Evolutionary conservation across 2,329 filamentous ascomycete species (phyloP), one percentile per base, ranked within the genome.

Genomic region (Alternaria dauci): DNA sequence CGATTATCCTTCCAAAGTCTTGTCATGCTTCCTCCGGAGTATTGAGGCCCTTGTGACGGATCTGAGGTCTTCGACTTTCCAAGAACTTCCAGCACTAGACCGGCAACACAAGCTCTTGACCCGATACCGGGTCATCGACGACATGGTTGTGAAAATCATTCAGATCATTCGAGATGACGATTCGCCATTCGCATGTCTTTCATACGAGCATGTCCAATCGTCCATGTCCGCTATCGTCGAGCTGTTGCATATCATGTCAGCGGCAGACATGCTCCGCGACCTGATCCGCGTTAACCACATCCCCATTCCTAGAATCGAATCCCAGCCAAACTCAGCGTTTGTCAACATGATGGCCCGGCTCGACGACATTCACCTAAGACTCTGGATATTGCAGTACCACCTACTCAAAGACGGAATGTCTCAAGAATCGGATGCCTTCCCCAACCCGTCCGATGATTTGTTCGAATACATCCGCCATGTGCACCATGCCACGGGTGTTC

Each of bases 331-430:
- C 66, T 65, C 65, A 74, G 82, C 75, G 25, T 78, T 74, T 67
- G 61, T 65, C 41, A 76, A 79, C 39, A 81, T 91, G 67, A 85
- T 89, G 58, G 88, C 86, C 56, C 93, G 90, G 71, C 82, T 98
- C 43, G 89, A 93, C 41, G 93, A 98, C 68, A 91, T 96, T 84
- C 90, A 97, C 71, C 87, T 97, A 3, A 89, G 93, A 34, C 87
- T 89, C 11, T 98, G 95, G 94, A 93, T 91, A 38, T 81, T 98
- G 39, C 89, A 94, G 64, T 99, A 97, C 73, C 86, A 87, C 0
- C 80, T 97, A 52, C 78, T 97, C 43, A 91, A 90, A 72, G 89
- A 93, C 63, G 91, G 88, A 4, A 88, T 94, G 28, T 79, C 82
- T 6, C 91, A 94, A 66, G 87, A 91, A 67, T 78, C 80, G 8